Conservation (phyloP, 352 stramenopile genomes). For the Achlya hypogyna region DNA sequence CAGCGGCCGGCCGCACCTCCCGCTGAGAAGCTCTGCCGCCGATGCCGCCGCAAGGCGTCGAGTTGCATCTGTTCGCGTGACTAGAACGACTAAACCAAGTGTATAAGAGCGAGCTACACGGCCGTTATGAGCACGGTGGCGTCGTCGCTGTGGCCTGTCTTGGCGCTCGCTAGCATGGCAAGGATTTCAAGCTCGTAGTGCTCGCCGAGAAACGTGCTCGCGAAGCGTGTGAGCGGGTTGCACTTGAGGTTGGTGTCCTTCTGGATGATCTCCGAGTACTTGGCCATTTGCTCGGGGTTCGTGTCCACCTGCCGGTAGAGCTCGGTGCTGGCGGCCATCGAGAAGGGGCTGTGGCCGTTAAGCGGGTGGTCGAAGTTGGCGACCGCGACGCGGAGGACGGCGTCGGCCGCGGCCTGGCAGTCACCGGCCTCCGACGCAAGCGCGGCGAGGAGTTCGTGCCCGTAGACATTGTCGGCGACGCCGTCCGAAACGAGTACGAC, state of each 20-base stretch:
- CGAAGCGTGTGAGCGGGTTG: slow-evolving; percentile 4
- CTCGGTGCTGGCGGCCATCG: neutral
- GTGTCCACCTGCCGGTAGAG: slow-evolving; percentile 8
- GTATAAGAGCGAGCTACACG: neutral
- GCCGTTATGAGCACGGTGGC: slow-evolving; percentile 9
- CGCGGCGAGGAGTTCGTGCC: slow-evolving; percentile 6
- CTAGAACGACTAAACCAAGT: neutral
- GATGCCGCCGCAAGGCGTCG: slow-evolving; percentile 14
- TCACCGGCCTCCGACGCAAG: neutral
- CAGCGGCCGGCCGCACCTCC: neutral
- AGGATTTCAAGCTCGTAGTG: slow-evolving; percentile 9
- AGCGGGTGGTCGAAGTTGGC: neutral
- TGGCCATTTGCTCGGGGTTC: neutral
- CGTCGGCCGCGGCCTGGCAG: slow-evolving; percentile 4
- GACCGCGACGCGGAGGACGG: neutral
- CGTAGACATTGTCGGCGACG: slow-evolving; percentile 18
- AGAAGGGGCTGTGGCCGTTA: slow-evolving; percentile 11
- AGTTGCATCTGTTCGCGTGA: neutral
- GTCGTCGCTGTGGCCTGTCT: slow-evolving; percentile 1
- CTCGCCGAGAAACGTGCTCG: neutral
- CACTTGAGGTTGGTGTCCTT: slow-evolving; percentile 11
- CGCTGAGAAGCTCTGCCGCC: neutral
- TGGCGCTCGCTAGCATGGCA: neutral
- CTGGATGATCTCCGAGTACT: neutral
- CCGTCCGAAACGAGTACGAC: slow-evolving; percentile 2